Evolutionary conservation across 805 yeast species (phyloP), one percentile per base, ranked within the genome.

Genomic region (Candida berthetii): DNA sequence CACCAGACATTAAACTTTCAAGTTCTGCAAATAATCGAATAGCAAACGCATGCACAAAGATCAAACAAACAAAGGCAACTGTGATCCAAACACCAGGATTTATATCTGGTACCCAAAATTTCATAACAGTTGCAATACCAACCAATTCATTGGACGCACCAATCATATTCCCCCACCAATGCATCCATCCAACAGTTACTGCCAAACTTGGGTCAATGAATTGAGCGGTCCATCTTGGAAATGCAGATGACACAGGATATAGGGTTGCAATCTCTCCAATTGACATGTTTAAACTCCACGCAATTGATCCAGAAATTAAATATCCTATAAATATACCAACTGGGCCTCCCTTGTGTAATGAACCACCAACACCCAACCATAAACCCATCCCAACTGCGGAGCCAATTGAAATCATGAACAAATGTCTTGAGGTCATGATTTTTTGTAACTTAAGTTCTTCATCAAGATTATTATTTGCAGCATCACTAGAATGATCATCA

Each of bases 151-250:
- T 55, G 36, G 66, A 61, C 17, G 61, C 42, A 38, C 58, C 62
- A 65, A 64, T 63, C 32, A 61, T 48, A 34, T 62, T 50, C 3
- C 65, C 58, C 48, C 61, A 62, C 31, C 60, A 48, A 45, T 62
- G 64, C 28, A 62, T 60, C 31, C 61, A 48, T 10, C 62, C 56
- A 42, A 55, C 50, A 27, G 66, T 62, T 48, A 63, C 62, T 2
- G 66, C 68, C 48, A 62, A 47, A 24, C 66, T 66, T 1, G 66
- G 66, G 42, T 62, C 66, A 13, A 64, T 56, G 66, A 69, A 68
- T 38, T 71, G 54, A 20, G 66, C 71, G 27, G 69, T 58, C 52
- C 68, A 66, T 4, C 71, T 65, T 28, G 71, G 71, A 10, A 69
- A 49, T 37, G 61, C 57, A 5, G 72, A 72, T 20, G 67, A 64